These are phyloP conservation scores for Vitis rupestris DNA, from an alignment of 164 flowering plant genomes.

Conservation along the genomic window DNA sequence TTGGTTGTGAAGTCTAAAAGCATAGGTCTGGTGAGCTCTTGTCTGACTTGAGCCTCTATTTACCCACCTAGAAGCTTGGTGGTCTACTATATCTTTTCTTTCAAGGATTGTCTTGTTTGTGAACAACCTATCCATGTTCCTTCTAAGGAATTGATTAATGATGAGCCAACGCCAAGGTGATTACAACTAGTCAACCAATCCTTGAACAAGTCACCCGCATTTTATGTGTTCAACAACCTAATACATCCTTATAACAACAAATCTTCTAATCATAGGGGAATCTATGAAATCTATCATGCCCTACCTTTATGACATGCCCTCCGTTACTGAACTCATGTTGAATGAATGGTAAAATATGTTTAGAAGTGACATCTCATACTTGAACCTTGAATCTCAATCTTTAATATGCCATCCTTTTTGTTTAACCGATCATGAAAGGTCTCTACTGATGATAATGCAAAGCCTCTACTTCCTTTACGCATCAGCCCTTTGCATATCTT, in stretches of 20 bases:
- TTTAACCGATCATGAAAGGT: slow-evolving; percentile 32
- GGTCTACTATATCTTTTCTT: slow-evolving; percentile 29
- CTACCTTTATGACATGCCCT: slow-evolving; percentile 26
- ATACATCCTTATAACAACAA: too few relatives aligned
- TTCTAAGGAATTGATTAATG: slow-evolving; percentile 27
- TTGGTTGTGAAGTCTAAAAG: too few relatives aligned
- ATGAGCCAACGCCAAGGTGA: slow-evolving; percentile 5
- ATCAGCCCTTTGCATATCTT: slow-evolving; percentile 64
- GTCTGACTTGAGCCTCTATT: slow-evolving; percentile 19
- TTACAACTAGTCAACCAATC: too few relatives aligned
- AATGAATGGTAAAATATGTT: slow-evolving; percentile 73
- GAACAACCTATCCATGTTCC: slow-evolving; percentile 9
- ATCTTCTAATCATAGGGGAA: slow-evolving; percentile 38
- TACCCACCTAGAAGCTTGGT: slow-evolving; percentile 14
- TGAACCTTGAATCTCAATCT: slow-evolving; percentile 51
- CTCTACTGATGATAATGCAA: slow-evolving; percentile 40
- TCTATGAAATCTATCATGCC: slow-evolving; percentile 44
- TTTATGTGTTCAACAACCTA: too few relatives aligned
- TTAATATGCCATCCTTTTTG: slow-evolving; percentile 46
- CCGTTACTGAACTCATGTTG: slow-evolving; percentile 57
- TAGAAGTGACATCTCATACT: slow-evolving; percentile 59
- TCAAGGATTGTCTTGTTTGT: slow-evolving; percentile 1
- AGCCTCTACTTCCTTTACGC: slow-evolving; percentile 68
- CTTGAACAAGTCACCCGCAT: too few relatives aligned
- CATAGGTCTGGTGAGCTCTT: slow-evolving; percentile 17